Evolutionary conservation across 2,329 filamentous ascomycete species (phyloP), one percentile per base, ranked within the genome.

Genomic region (Aspergillus eucalypticola): DNA sequence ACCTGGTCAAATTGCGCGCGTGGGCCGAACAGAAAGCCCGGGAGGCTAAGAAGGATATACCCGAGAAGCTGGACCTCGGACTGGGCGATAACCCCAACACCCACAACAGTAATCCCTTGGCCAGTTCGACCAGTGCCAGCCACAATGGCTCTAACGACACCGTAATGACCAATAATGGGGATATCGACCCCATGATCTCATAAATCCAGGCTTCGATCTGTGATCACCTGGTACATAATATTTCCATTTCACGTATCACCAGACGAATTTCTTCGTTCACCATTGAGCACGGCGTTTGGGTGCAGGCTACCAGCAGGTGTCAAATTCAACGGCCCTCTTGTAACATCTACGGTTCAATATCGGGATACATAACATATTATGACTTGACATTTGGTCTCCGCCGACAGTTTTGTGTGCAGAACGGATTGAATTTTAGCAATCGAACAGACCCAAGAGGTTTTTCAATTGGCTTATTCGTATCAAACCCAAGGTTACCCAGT

Each of bases 1-100:
- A 90, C 64, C 82, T 99, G 3, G 88, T 96, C 42, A 88, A 89
- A 70, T 84, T 96, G 72, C 86, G 94, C 59, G 87, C 89, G 0
- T 99, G 94, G 92, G 89, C 91, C 8, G 94, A 98, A 76, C 70
- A 78, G 44, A 79, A 80, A 62, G 80, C 79, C n/a, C 72, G 78
- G 39, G 77, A 80, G 53, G 70, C 73, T 13, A 81, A 80, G 61
- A 80, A 78, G 62, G 76, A 81, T 58, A 69, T 82, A 11, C 80
- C 80, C 11, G 77, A 79, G 25, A 76, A 76, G 52, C 66, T 82
- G 53, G 76, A 76, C 41, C 73, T 82, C 52, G 79, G 79, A 27
- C 74, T 82, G n/a, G 72, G 76, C 50, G 69, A 69, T 64, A 69
- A 60, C 61, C 23, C 52, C 39, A 55, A 8, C 53, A 50, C 61